These are phyloP conservation scores for Euphorbia celastroides DNA, from an alignment of 441 rosid genomes.

Conservation along the genomic window DNA sequence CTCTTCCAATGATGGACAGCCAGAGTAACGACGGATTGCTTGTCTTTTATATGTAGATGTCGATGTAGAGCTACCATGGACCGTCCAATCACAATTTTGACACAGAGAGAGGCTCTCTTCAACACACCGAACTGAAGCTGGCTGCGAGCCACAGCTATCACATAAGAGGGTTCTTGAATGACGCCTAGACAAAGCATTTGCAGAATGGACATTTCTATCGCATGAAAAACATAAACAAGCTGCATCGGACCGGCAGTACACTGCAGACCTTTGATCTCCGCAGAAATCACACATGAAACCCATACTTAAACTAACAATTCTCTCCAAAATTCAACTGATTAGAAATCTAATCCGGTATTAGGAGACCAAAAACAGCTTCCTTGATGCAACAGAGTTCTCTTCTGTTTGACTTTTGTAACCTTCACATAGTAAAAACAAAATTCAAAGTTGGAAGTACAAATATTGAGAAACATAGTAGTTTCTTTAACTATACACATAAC, in stretches of 20 bases:
- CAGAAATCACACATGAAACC: slow-evolving; percentile 93
- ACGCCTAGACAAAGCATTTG: slow-evolving; percentile 88
- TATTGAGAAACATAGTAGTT: background rate
- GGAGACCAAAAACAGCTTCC: slow-evolving; percentile 10
- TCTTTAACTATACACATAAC: background rate
- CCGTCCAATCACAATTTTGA: slow-evolving; percentile 94
- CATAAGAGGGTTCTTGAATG: slow-evolving; percentile 86
- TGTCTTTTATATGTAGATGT: slow-evolving; percentile 69
- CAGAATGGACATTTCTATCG: slow-evolving; percentile 88
- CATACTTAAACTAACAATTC: slow-evolving; percentile 36
- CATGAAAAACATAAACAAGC: slow-evolving; percentile 94
- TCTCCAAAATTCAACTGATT: slow-evolving; percentile 15
- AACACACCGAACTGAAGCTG: slow-evolving; percentile 68
- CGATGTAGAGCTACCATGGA: slow-evolving; percentile 47
- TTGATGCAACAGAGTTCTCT: background rate
- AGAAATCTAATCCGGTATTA: slow-evolving; percentile 14
- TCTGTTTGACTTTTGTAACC: slow-evolving; percentile 16
- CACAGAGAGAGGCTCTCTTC: slow-evolving; percentile 81
- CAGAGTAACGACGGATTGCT: slow-evolving; percentile 67
- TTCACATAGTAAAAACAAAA: slow-evolving; percentile 7
- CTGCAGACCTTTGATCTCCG: slow-evolving; percentile 80
- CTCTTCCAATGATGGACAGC: slow-evolving; percentile 92
- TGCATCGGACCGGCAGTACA: slow-evolving; percentile 90
- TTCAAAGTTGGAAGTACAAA: slow-evolving; percentile 9
- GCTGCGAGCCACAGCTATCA: slow-evolving; percentile 82